Evolutionary conservation across 139 green algal genomes (phyloP).

Genomic region (Picochlorum sp.): DNA sequence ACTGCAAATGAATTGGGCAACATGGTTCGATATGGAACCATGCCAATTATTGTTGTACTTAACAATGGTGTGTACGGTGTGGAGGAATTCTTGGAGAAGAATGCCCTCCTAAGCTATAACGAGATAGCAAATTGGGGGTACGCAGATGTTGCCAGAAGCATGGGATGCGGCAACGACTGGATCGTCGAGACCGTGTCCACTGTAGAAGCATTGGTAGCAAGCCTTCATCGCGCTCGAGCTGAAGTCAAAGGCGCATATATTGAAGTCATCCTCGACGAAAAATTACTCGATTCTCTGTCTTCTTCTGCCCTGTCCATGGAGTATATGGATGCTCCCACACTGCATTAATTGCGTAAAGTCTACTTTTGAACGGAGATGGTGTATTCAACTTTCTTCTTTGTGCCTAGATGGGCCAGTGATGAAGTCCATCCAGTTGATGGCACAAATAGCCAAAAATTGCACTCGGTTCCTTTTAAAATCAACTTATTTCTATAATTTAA

Average conservation of each 20-base stretch:
- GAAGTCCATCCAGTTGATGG: no score
- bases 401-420: no score
- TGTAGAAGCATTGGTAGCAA: not conserved
- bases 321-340: not conserved
- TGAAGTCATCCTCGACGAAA: slow-evolving; percentile 6
- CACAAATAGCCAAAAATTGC: no score
- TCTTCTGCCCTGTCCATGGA: slow-evolving; percentile 1
- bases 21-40: slow-evolving; percentile 4
- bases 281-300: not conserved
- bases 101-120: not conserved
- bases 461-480: no score
- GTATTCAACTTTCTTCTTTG: no score
- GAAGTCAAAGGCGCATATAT: not conserved
- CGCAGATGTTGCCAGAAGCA: not conserved
- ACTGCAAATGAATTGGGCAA: slow-evolving; percentile 7
- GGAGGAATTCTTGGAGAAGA: slow-evolving; percentile 12
- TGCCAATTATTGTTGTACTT: slow-evolving; percentile 1
- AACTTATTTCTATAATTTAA: no score
- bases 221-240: not conserved
- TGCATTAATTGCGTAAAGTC: no score
- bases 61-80: slow-evolving; percentile 8
- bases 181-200: not conserved
- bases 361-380: no score
- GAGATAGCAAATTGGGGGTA: slow-evolving; percentile 3
- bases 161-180: slow-evolving; percentile 4